Conservation (phyloP, 164 flowering plant species). For the Malania oleifera region DNA sequence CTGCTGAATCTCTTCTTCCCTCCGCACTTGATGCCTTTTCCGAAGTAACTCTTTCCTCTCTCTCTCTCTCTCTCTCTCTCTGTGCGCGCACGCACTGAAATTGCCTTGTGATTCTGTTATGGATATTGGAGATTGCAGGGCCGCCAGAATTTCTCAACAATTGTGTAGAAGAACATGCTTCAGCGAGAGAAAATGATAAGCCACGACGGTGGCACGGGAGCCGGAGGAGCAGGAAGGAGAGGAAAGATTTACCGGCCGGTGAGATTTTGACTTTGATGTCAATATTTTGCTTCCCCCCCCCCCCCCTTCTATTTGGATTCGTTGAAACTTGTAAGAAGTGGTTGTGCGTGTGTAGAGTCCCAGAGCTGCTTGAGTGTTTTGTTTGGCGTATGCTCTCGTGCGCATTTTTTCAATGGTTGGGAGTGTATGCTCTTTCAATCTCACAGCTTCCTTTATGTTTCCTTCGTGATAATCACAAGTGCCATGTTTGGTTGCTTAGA, state of each 20-base stretch:
- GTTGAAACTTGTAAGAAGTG: too few relatives aligned
- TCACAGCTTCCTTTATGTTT: too few relatives aligned
- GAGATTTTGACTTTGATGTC: background rate
- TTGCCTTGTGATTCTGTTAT: background rate
- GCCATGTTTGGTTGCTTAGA: too few relatives aligned
- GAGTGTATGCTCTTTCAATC: too few relatives aligned
- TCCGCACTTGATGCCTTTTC: slow-evolving; percentile 3
- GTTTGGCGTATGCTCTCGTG: too few relatives aligned
- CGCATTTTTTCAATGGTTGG: too few relatives aligned
- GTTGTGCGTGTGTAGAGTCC: too few relatives aligned
- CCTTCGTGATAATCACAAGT: too few relatives aligned
- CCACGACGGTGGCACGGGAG: background rate
- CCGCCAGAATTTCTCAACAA: slow-evolving; percentile 7
- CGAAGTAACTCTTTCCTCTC: background rate
- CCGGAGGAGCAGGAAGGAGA: background rate
- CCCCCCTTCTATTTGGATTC: too few relatives aligned
- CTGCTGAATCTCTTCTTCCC: background rate
- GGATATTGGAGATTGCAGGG: background rate
- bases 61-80: background rate
- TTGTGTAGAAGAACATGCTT: background rate
- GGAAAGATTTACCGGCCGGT: background rate
- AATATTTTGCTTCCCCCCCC: too few relatives aligned
- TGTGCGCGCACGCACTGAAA: too few relatives aligned
- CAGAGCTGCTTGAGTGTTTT: too few relatives aligned
- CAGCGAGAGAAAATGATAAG: background rate